Conservation (phyloP, 306 rosid species). For the Malus fusca region DNA sequence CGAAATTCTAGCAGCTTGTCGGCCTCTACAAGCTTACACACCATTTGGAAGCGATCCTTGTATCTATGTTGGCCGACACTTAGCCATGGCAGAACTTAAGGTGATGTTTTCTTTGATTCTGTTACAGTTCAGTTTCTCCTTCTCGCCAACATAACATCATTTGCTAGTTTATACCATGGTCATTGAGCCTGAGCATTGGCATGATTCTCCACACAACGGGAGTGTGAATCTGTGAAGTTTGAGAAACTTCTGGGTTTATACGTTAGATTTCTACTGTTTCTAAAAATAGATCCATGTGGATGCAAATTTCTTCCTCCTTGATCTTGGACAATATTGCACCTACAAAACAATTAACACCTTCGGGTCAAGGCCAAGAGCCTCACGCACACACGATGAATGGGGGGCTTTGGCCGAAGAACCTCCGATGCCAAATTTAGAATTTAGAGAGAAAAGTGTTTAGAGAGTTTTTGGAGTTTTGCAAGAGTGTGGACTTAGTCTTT, state of each 20-base stretch:
- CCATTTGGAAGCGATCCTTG: constrained; percentile 58
- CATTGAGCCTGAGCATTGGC: constrained; percentile 25
- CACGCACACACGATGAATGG: too few species aligned
- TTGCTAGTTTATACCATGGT: constrained; percentile 20
- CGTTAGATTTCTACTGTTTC: too few species aligned
- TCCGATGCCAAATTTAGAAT: too few species aligned
- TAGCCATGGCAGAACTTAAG: constrained; percentile 51
- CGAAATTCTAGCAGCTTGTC: constrained; percentile 43
- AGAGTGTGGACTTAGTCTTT: too few species aligned
- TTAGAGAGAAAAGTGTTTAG: too few species aligned
- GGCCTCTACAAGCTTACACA: constrained; percentile 39
- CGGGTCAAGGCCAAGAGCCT: too few species aligned
- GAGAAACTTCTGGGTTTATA: neutral
- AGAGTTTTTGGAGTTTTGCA: too few species aligned
- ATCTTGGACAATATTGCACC: too few species aligned
- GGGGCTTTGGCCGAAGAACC: too few species aligned
- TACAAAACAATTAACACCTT: too few species aligned
- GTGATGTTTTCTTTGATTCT: constrained; percentile 29
- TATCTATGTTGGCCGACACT: constrained; percentile 43
- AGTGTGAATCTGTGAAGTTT: neutral
- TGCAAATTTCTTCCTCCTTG: too few species aligned
- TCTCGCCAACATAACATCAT: constrained; percentile 24
- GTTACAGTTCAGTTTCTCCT: constrained; percentile 20
- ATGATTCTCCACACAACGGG: neutral
- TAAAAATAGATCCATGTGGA: too few species aligned